Conservation (phyloP, 1,284 basidiomycete species). For the Sanghuangporus weigelae region DNA sequence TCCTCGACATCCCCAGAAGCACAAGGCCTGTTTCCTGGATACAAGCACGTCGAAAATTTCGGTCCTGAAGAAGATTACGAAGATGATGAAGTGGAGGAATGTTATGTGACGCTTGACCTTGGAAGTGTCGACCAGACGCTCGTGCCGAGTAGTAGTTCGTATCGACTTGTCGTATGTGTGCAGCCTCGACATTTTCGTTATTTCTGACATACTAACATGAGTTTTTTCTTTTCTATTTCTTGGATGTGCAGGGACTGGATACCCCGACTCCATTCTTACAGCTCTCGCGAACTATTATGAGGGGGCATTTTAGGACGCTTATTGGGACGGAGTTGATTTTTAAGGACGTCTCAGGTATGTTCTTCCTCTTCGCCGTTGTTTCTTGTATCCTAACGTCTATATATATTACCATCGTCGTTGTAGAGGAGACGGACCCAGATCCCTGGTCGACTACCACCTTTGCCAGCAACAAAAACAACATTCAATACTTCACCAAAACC, state of each 20-base stretch:
- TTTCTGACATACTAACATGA: background rate
- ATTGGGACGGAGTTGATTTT: conserved; percentile 72
- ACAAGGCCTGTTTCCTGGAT: conserved; percentile 8
- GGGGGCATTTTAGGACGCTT: conserved; percentile 57
- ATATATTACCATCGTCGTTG: background rate
- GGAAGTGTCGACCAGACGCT: conserved; percentile 67
- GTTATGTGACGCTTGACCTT: conserved; percentile 68
- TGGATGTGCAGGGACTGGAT: conserved; percentile 56
- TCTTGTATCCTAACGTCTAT: background rate
- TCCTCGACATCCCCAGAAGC: background rate
- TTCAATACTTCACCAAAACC: background rate
- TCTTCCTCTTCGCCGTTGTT: background rate
- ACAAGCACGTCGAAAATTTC: conserved; percentile 17
- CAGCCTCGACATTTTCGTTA: background rate
- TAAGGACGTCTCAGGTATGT: conserved; percentile 39
- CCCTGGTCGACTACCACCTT: background rate
- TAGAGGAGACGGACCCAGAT: background rate
- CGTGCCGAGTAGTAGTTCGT: conserved; percentile 59
- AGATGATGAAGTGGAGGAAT: conserved; percentile 46
- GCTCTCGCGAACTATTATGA: conserved; percentile 64
- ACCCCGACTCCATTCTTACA: conserved; percentile 70
- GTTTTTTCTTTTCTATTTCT: background rate
- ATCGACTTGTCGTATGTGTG: conserved; percentile 60
- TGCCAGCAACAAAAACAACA: background rate
- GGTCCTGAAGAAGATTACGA: conserved; percentile 43